These are phyloP conservation scores for Basidiobolus meristosporus DNA, from an alignment of 371 early-diverging fungal genomes.

Conservation along the genomic window DNA sequence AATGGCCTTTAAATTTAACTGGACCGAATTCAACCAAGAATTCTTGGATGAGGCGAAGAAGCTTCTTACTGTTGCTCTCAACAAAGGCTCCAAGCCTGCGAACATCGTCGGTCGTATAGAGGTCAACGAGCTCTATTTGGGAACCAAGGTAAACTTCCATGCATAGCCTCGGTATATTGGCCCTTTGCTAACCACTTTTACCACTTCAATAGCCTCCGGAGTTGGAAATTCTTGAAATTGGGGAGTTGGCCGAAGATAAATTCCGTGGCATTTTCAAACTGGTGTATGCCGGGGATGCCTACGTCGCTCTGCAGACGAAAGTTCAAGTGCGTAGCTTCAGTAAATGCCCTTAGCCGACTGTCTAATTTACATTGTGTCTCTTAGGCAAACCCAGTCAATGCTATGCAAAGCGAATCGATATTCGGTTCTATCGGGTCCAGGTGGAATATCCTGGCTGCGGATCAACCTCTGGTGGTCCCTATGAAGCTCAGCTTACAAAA, in stretches of 20 bases:
- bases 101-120: slow-evolving; percentile 79
- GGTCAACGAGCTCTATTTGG: slow-evolving; percentile 85
- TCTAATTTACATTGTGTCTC: no score
- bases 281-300: slow-evolving; percentile 84
- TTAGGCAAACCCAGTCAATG: slow-evolving; percentile 65
- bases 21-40: slow-evolving; percentile 73
- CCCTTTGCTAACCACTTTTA: background rate
- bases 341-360: no score
- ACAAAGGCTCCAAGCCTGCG: slow-evolving; percentile 76
- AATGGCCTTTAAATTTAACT: slow-evolving; percentile 92
- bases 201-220: slow-evolving; percentile 67
- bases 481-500: slow-evolving; percentile 84
- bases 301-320: slow-evolving; percentile 77
- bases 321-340: slow-evolving; percentile 79
- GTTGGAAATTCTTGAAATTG: slow-evolving; percentile 90
- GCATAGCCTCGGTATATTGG: background rate
- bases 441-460: slow-evolving; percentile 63
- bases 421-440: slow-evolving; percentile 22
- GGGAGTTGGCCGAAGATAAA: slow-evolving; percentile 77
- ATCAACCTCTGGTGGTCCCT: slow-evolving; percentile 84
- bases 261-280: slow-evolving; percentile 92
- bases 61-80: slow-evolving; percentile 74
- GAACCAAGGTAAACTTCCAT: slow-evolving; percentile 49
- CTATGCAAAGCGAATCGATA: slow-evolving; percentile 27
- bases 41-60: slow-evolving; percentile 70